Conservation (phyloP, 2,329 filamentous ascomycete species). For the Xylaria sp. region DNA sequence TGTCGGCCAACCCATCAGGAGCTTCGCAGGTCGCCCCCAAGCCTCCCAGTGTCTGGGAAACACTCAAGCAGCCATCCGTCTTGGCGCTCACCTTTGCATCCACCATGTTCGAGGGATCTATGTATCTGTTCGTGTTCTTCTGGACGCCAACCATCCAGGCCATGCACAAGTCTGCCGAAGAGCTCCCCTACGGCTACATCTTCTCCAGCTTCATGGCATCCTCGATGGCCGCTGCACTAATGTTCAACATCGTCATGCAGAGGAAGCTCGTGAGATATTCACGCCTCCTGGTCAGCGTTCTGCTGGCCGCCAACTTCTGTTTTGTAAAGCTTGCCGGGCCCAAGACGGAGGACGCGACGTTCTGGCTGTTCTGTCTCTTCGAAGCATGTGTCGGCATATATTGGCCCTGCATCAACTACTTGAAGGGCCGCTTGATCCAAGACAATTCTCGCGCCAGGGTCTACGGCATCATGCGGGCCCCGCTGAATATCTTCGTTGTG, state of each 20-base stretch:
- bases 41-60: constrained; percentile 26
- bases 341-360: constrained; percentile 47
- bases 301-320: constrained; percentile 43
- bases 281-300: constrained; percentile 39
- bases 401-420: constrained; percentile 56
- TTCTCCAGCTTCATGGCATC: constrained; percentile 37
- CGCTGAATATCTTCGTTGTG: constrained; percentile 47
- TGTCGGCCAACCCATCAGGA: constrained; percentile 12
- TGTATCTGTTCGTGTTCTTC: constrained; percentile 67
- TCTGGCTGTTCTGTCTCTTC: constrained; percentile 61
- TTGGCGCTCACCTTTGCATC: constrained; percentile 54
- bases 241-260: constrained; percentile 37
- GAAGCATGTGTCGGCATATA: constrained; percentile 62
- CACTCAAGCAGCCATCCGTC: constrained; percentile 49
- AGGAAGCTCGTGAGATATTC: constrained; percentile 37
- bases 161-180: constrained; percentile 37
- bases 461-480: constrained; percentile 60
- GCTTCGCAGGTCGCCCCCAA: neutral
- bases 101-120: constrained; percentile 62
- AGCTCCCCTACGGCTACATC: constrained; percentile 35
- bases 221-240: constrained; percentile 33
- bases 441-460: constrained; percentile 56
- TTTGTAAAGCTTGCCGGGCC: constrained; percentile 43
- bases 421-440: constrained; percentile 49
- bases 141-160: constrained; percentile 59